Percentiles rank a stretch among this genome's conserved stretches.
Evolutionary conservation across 371 early-diverging fungal genomes (phyloP).

Genomic region (Aphelidium insulamus): DNA sequence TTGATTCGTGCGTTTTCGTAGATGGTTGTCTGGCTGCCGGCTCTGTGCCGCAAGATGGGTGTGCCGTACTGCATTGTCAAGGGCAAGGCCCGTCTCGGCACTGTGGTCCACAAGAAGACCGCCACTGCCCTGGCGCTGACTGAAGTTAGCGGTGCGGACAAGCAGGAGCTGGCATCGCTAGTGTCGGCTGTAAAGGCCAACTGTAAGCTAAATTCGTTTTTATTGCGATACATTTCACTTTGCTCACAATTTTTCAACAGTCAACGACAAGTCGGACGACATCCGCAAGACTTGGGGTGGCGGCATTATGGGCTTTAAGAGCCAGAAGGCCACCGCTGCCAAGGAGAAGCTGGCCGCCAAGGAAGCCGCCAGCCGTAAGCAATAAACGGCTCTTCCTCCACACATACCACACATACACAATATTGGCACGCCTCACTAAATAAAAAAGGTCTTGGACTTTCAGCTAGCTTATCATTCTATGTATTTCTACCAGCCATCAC

Average conservation of each 20-base stretch:
- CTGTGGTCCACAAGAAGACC: constrained; percentile 97
- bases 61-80: constrained; percentile 98
- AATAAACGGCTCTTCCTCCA: constrained; percentile 4
- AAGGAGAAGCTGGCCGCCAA: constrained; percentile 45
- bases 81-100: constrained; percentile 93
- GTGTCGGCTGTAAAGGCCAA: constrained; percentile 80
- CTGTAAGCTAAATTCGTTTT: too few species aligned
- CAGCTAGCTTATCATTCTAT: too few species aligned
- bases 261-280: constrained; percentile 79
- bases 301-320: constrained; percentile 87
- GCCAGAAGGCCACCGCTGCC: constrained; percentile 59
- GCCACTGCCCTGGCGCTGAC: constrained; percentile 90
- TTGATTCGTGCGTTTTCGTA: constrained; percentile 3
- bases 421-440: too few species aligned
- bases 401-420: not conserved
- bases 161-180: constrained; percentile 64
- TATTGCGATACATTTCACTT: too few species aligned
- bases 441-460: too few species aligned
- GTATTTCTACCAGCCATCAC: too few species aligned
- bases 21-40: constrained; percentile 96
- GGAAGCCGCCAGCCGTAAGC: constrained; percentile 28
- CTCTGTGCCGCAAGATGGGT: constrained; percentile 99
- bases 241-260: too few species aligned
- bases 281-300: constrained; percentile 87
- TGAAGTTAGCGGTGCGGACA: constrained; percentile 89